Conservation (phyloP, 1,284 basidiomycete genomes). For the Rhodotorula sp. region DNA sequence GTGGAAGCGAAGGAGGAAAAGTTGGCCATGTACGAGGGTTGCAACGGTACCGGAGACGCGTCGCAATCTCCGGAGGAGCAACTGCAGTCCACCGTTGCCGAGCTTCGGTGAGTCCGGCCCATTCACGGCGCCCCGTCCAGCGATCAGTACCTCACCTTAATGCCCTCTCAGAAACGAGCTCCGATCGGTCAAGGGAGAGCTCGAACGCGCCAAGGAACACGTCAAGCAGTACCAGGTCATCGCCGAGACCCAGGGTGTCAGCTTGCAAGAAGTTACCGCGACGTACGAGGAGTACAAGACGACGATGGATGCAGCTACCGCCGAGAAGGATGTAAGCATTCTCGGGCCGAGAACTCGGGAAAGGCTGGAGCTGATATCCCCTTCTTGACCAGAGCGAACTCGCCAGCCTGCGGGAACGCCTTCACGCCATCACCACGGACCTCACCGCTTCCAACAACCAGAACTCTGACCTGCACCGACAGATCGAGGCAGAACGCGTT, state of each 20-base stretch:
- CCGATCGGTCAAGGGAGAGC: conserved; percentile 71
- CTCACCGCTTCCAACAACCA: conserved; percentile 57
- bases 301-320: conserved; percentile 64
- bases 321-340: conserved; percentile 62
- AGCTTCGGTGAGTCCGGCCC: conserved; percentile 62
- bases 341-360: neutral
- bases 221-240: conserved; percentile 81
- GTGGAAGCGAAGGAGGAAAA: conserved; percentile 76
- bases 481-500: conserved; percentile 58
- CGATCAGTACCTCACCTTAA: neutral
- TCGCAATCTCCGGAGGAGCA: conserved; percentile 66
- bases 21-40: conserved; percentile 78
- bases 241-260: conserved; percentile 73
- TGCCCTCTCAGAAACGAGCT: conserved; percentile 60
- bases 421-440: conserved; percentile 61
- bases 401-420: conserved; percentile 62
- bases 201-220: conserved; percentile 66
- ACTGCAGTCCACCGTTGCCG: conserved; percentile 78
- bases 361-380: neutral
- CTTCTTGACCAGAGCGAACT: conserved; percentile 60
- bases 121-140: neutral
- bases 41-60: conserved; percentile 53
- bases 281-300: conserved; percentile 76
- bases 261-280: conserved; percentile 64
- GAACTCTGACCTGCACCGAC: conserved; percentile 61